Conservation (phyloP, 768 basidiomycete species). For the Melanogaster broomeanus region DNA sequence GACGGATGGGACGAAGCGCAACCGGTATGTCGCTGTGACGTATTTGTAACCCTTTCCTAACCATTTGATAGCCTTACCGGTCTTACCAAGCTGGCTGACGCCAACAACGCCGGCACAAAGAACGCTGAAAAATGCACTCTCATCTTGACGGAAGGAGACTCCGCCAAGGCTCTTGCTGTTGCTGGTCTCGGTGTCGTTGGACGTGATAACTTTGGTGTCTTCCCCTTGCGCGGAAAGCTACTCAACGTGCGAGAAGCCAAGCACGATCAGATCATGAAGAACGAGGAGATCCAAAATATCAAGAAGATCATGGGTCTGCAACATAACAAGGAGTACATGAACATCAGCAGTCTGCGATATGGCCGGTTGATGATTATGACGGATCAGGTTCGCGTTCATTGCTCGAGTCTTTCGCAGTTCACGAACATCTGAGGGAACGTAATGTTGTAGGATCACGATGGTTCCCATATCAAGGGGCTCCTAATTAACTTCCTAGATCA, state of each 20-base stretch:
- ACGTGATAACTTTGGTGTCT: conserved; percentile 96
- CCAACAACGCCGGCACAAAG: conserved; percentile 93
- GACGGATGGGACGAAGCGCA: conserved; percentile 90
- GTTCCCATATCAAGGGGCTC: conserved; percentile 99
- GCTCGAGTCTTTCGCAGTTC: conserved; percentile 17
- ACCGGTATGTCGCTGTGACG: conserved; percentile 51
- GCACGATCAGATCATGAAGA: conserved; percentile 97
- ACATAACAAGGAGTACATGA: conserved; percentile 87
- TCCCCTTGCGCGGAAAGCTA: conserved; percentile 95
- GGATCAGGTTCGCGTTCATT: conserved; percentile 75
- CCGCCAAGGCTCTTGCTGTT: conserved; percentile 94
- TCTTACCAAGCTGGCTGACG: conserved; percentile 91
- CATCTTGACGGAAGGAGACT: conserved; percentile 98
- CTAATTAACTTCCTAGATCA: conserved; percentile 98
- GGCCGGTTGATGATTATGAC: conserved; percentile 99
- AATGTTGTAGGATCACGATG: conserved; percentile 89
- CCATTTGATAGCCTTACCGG: conserved; percentile 69
- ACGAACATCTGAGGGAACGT: background rate
- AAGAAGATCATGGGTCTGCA: conserved; percentile 98
- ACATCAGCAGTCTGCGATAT: conserved; percentile 73
- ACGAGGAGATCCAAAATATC: conserved; percentile 95
- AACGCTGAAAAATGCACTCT: conserved; percentile 84
- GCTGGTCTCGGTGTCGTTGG: conserved; percentile 95
- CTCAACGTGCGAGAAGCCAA: conserved; percentile 96
- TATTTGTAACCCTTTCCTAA: conserved; percentile 5